Base-by-base conservation (phyloP, 2,329 filamentous ascomycete species). In the Cryphonectria radicalis region DNA sequence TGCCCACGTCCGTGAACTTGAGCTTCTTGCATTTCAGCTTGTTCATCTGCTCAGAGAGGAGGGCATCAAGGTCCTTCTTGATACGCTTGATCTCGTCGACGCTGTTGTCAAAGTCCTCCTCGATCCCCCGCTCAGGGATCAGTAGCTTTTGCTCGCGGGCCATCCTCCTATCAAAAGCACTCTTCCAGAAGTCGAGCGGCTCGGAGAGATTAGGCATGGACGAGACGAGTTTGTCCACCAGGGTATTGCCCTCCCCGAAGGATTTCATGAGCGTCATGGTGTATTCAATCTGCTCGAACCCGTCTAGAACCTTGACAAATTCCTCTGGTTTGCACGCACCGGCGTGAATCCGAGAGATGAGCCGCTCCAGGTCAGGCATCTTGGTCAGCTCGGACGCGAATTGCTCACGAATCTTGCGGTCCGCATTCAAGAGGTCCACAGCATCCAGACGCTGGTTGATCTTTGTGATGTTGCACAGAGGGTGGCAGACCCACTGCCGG, bases 231-330 rank as follows among this genome's bases (percentile, higher is more conserved):
- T 94, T 91, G 70, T 94, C 93, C 59, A 99, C 92, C 3, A 98
- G 87, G 2, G 94, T 93, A 66, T 94, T 91, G 2, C 92, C 93
- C n/a, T 91, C 88, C 68, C 91, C 89, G 76, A 93, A 92, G 11
- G 91, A 87, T 63, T 88, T 86, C 0, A 98, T 87, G 32, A 98
- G 86, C 67, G 90, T 88, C 87, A 97, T 93, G 0, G 95, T 97
- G 79, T 97, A 96, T 74, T 98, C 94, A 63, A 99, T 98, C 81
- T 98, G 95, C 83, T 98, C 96, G 76, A 98, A 99, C 0, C 96
- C 96, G 80, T 98, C 95, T 0, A 99, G 85, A 0, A 98, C 95
- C 64, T 91, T 92, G 63, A 98, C 90, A 79, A 99, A 99, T 79
- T 99, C 96, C 70, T 96, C 93, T 0, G 94, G 89, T 77, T 91